phyloP scores from a whole-genome alignment of 805 yeast genomes.

The Maudiozyma barnettii region DNA sequence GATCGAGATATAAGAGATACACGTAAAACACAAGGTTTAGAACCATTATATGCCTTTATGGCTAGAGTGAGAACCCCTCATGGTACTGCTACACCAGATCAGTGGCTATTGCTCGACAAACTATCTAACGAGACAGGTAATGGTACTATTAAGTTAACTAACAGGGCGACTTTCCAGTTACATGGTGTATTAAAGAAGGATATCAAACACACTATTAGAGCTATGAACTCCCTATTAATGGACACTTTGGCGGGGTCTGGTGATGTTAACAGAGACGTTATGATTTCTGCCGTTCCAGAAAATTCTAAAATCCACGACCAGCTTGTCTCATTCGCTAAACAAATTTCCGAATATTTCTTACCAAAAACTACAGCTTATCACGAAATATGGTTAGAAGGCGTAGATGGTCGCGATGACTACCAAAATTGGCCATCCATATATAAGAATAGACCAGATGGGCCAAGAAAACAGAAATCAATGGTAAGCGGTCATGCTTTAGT shows the following conservation, averaged over 20 bases:
- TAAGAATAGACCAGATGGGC: conserved; percentile 62
- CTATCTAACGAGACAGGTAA: conserved; percentile 78
- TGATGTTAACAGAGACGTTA: conserved; percentile 94
- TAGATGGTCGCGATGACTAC: conserved; percentile 57
- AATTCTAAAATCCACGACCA: conserved; percentile 76
- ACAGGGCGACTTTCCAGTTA: conserved; percentile 93
- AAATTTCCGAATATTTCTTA: conserved; percentile 69
- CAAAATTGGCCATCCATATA: conserved; percentile 52
- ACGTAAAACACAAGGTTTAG: conserved; percentile 83
- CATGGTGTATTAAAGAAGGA: conserved; percentile 91
- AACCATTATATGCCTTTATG: conserved; percentile 94
- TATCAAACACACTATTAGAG: conserved; percentile 83
- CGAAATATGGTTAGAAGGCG: conserved; percentile 91
- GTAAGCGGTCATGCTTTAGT: conserved; percentile 82
- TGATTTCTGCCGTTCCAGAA: conserved; percentile 81
- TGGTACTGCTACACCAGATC: conserved; percentile 77
- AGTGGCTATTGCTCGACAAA: conserved; percentile 80
- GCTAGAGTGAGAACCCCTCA: conserved; percentile 93
- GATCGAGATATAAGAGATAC: conserved; percentile 93
- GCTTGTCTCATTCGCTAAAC: conserved; percentile 51
- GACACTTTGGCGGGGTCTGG: conserved; percentile 98
- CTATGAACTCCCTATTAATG: conserved; percentile 80
- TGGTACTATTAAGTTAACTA: conserved; percentile 90
- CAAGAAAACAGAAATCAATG: conserved; percentile 67
- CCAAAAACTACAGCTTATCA: conserved; percentile 94